These are phyloP conservation scores for Mortierella sp. DNA, from an alignment of 371 early-diverging fungal genomes.

Conservation along the genomic window DNA sequence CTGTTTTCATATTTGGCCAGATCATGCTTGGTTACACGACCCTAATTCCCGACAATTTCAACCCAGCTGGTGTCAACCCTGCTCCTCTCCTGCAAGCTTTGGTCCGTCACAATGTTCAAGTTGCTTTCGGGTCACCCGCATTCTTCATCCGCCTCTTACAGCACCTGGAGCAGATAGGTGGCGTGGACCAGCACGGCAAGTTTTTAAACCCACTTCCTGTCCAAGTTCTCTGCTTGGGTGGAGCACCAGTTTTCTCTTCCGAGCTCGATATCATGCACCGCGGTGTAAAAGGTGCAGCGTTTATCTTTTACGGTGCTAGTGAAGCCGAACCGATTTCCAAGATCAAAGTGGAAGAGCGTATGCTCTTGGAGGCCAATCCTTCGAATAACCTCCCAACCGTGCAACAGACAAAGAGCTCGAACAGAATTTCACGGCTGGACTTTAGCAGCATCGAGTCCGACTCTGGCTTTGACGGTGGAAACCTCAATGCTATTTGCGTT, in stretches of 20 bases:
- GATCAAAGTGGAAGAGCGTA: conserved; percentile 54
- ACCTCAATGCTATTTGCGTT: conserved; percentile 51
- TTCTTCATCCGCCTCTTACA: conserved; percentile 50
- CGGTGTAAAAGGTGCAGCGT: conserved; percentile 52
- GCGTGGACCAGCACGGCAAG: conserved; percentile 47
- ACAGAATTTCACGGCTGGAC: conserved; percentile 37
- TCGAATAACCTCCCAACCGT: not conserved
- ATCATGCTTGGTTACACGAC: conserved; percentile 58
- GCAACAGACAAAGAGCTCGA: conserved; percentile 25
- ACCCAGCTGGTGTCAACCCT: conserved; percentile 51
- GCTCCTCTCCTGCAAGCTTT: conserved; percentile 48
- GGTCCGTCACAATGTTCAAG: conserved; percentile 53
- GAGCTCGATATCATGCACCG: conserved; percentile 52
- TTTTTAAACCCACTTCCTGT: conserved; percentile 48
- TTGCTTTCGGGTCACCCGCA: conserved; percentile 53
- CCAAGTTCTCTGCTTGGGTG: conserved; percentile 46
- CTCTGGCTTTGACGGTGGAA: conserved; percentile 47
- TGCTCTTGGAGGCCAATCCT: conserved; percentile 43
- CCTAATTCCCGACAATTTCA: conserved; percentile 54
- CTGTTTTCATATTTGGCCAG: conserved; percentile 54
- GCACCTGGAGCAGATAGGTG: conserved; percentile 42
- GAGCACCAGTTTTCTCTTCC: conserved; percentile 55
- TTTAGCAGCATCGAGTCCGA: conserved; percentile 15
- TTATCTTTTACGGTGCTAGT: conserved; percentile 56
- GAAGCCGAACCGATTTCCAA: conserved; percentile 57